Evolutionary conservation across 2,329 filamentous ascomycete species (phyloP).

Genomic region (Penicillium decumbens): DNA sequence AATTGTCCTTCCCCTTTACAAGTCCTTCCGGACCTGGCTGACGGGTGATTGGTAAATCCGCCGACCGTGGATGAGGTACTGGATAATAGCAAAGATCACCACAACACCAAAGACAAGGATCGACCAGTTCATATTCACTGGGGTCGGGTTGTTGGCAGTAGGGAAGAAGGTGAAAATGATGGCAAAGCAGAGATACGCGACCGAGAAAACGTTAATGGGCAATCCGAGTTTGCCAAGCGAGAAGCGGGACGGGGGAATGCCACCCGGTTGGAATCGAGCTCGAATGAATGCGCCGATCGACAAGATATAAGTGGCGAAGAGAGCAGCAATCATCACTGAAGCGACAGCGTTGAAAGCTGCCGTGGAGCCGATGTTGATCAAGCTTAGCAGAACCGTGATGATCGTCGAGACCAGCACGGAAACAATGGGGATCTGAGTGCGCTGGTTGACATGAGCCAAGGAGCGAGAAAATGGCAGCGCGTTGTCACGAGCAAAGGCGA

Average conservation of each 20-base stretch:
- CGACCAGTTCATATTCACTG: conserved; percentile 25
- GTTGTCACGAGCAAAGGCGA: conserved; percentile 45
- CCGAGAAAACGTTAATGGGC: conserved; percentile 27
- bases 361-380: conserved; percentile 52
- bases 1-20: conserved; percentile 1
- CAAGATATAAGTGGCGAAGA: conserved; percentile 52
- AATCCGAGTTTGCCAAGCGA: conserved; percentile 27
- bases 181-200: conserved; percentile 25
- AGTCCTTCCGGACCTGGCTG: conserved; percentile 20
- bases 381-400: conserved; percentile 38
- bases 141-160: conserved; percentile 19
- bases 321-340: conserved; percentile 49
- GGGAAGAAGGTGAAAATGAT: conserved; percentile 33
- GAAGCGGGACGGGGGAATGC: conserved; percentile 21
- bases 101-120: conserved; percentile 24
- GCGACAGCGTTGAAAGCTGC: conserved; percentile 52
- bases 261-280: conserved; percentile 18
- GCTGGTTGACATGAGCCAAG: conserved; percentile 31
- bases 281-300: conserved; percentile 23
- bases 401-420: conserved; percentile 32
- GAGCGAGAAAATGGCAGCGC: conserved; percentile 32
- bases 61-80: conserved; percentile 21
- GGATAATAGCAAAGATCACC: conserved; percentile 21
- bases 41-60: conserved; percentile 22
- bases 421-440: conserved; percentile 41